Evolutionary conservation across 352 stramenopile genomes (phyloP), one percentile per base, ranked within the genome.

Genomic region (Globisporangium heterothallicum): DNA sequence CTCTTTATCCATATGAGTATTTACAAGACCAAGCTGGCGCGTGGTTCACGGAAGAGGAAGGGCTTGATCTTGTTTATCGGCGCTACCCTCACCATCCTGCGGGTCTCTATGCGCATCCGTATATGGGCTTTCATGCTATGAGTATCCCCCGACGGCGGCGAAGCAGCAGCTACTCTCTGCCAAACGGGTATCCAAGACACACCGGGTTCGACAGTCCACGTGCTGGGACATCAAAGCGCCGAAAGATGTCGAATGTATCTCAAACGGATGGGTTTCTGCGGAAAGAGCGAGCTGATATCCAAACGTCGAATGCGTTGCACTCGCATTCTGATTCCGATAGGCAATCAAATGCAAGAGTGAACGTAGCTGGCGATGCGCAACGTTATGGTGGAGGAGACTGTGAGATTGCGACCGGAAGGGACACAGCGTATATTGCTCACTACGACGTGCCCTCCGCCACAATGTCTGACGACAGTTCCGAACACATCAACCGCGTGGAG

Each of bases 11-110:
- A 12, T 52, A 35, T 8, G 40, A 49, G 19, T 52, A 42, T 12
- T 30, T 56, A 7, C 46, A 61, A 21, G 47, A 25, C 8, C 32
- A 42, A 24, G 40, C 32, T 4, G 45, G 38, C 32, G 55, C 49
- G 18, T 61, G 55, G 55, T 29, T 61, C 5, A 52, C 55, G 14
- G 55, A 56, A 18, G 55, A 61, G 13, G 46, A 56, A 24, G 46
- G 44, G 0, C 30, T 42, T 8, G 40, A 41, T 6, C 30, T 59
- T 29, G 21, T 59, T 6, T 59, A 59, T 38, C 44, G 53, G 6
- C 53, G 44, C 1, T 47, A 59, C 41, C 21, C 49, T 46, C 51
- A 42, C 14, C 22, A 58, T 18, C 42, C 51, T 1, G 21, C 35
- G 18, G 21, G 46, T 32, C 44, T 26, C 18, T 49, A 54, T 9